A percentile compares a stretch with the other conserved stretches of the same genome.
Evolutionary conservation across 306 rosid genomes (phyloP).

Genomic region (Begonia fuchsioides): DNA sequence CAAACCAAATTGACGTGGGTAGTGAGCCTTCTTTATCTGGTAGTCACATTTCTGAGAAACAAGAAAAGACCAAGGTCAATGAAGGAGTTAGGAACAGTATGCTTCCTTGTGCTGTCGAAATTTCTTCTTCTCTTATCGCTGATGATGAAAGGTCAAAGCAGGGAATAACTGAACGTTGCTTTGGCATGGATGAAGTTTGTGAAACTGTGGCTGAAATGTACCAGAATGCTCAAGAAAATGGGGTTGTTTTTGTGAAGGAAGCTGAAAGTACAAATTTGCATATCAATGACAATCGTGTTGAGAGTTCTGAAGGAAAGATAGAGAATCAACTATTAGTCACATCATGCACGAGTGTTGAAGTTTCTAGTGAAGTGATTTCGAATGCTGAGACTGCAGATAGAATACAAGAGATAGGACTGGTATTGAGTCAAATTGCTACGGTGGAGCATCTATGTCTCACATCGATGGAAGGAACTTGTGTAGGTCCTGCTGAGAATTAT

Average conservation of each 20-base stretch:
- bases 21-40: slow-evolving; percentile 14
- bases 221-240: slow-evolving; percentile 8
- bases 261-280: slow-evolving; percentile 8
- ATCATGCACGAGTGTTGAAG: slow-evolving; percentile 14
- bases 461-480: slow-evolving; percentile 3
- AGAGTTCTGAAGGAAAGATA: slow-evolving; percentile 6
- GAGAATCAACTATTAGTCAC: slow-evolving; percentile 15
- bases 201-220: slow-evolving; percentile 22
- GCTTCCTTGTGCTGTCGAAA: slow-evolving; percentile 6
- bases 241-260: slow-evolving; percentile 9
- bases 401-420: slow-evolving; percentile 7
- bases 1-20: slow-evolving; percentile 15
- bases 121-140: slow-evolving; percentile 15
- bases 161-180: slow-evolving; percentile 9
- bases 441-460: slow-evolving; percentile 1
- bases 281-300: not conserved
- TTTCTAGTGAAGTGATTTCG: slow-evolving; percentile 9
- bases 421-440: slow-evolving; percentile 6
- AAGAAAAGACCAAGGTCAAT: slow-evolving; percentile 13
- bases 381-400: slow-evolving; percentile 14
- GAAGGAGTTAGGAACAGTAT: slow-evolving; percentile 15
- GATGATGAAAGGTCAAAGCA: slow-evolving; percentile 15
- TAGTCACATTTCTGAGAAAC: slow-evolving; percentile 15
- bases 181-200: slow-evolving; percentile 11
- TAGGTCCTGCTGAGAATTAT: not conserved